Evolutionary conservation across 2,329 filamentous ascomycete species (phyloP).

Genomic region (Trichophyton equinum): DNA sequence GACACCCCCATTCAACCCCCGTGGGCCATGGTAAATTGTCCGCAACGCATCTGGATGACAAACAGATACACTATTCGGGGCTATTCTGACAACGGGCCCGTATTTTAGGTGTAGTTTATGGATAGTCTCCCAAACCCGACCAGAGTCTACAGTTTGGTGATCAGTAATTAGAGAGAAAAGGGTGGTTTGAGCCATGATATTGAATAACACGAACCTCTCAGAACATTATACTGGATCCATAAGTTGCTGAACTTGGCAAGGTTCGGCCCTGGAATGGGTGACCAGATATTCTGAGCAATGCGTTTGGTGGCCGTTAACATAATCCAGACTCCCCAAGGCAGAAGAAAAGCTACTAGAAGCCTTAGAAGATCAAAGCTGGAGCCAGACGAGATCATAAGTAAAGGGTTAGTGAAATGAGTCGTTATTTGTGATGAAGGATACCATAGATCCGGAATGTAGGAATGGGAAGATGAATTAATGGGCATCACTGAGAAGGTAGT

Average conservation of each 20-base stretch:
- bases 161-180: background rate
- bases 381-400: background rate
- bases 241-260: constrained; percentile 13
- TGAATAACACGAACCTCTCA: constrained; percentile 7
- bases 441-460: background rate
- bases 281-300: constrained; percentile 6
- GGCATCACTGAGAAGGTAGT: background rate
- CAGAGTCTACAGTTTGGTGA: background rate
- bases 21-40: constrained; percentile 13
- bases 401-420: background rate
- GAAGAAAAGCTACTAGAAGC: background rate
- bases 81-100: constrained; percentile 12
- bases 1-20: constrained; percentile 8
- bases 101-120: constrained; percentile 11
- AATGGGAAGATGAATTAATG: background rate
- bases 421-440: no score
- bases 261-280: constrained; percentile 13
- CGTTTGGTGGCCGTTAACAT: background rate
- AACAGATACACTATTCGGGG: constrained; percentile 12
- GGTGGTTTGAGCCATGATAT: background rate
- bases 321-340: background rate
- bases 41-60: constrained; percentile 13
- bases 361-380: background rate
- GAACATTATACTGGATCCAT: constrained; percentile 11
- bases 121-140: background rate